Evolutionary conservation across 495 filamentous ascomycete species (phyloP), one percentile per base, ranked within the genome.

Genomic region (Annulohypoxylon bovei): DNA sequence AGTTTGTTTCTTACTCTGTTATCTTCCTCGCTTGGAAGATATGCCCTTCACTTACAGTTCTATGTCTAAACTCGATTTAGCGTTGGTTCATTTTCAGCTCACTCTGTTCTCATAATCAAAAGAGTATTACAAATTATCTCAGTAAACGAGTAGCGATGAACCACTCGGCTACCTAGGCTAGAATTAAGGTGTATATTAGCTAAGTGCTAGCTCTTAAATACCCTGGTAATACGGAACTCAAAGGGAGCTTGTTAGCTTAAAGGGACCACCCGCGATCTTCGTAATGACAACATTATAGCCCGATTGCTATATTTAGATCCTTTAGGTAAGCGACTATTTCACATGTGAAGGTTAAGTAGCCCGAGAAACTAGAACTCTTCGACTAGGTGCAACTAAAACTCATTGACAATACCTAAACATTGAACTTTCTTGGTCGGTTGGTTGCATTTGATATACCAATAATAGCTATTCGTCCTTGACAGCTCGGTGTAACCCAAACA

Each of bases 251-350:
- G 39, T 12, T 42, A 20, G n/a, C n/a, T 42, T 2, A 2, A 25
- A 47, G 18, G 22, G 22, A 47, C 22, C 22, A 25, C 9, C 44
- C 44, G 44, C 44, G 9, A 47, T 47, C 44, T 47, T 47, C 11
- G 22, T 18, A 46, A 16, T n/a, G 5, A 16, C 40, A 32, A 32
- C n/a, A n/a, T n/a, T 7, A 20, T 42, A 42, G 39, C 23, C 44
- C 23, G 23, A 47, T 47, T 47, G 11, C 44, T 47, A 46, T 22
- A 46, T 46, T 46, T 46, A 47, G 44, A 47, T 47, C 44, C 18
- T 22, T 25, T 47, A 9, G n/a, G n/a, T 11, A 47, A 25, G 20
- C 7, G 20, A 47, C 44, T 47, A 47, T 47, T 47, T 47, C 44
- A 47, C 44, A 47, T 47, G 44, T 25, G 9, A 47, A 47, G 18